Evolutionary conservation across 176 grass and related monocot species (phyloP).

Genomic region (Eleusine indica): DNA sequence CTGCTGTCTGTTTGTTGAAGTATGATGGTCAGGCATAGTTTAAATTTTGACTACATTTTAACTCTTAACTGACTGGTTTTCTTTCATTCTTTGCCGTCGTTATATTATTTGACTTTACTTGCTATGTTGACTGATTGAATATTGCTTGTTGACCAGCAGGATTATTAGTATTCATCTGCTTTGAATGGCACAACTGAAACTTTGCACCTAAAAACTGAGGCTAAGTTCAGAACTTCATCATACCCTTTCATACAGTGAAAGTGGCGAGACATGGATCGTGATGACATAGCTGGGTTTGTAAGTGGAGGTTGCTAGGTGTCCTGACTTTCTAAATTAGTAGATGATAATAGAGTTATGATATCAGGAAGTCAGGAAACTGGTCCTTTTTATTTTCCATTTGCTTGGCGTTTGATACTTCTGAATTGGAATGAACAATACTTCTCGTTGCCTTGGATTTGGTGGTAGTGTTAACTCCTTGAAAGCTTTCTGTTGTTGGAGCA

Average conservation of each 20-base stretch:
- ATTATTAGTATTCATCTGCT: constrained; percentile 24
- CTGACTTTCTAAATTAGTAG: constrained; percentile 49
- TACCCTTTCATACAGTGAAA: constrained; percentile 54
- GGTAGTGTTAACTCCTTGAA: constrained; percentile 31
- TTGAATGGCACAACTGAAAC: constrained; percentile 20
- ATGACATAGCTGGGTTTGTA: constrained; percentile 83
- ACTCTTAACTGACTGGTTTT: not conserved
- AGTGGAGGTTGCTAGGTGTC: constrained; percentile 78
- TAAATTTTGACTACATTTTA: constrained; percentile 16
- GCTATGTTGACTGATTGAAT: constrained; percentile 27
- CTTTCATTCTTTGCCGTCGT: constrained; percentile 18
- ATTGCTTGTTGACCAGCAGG: constrained; percentile 43
- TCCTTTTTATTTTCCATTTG: constrained; percentile 53
- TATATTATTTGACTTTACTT: constrained; percentile 19
- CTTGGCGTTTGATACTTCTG: constrained; percentile 43
- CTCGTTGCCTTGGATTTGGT: constrained; percentile 45
- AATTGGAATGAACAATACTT: constrained; percentile 60
- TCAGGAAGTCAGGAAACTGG: constrained; percentile 59
- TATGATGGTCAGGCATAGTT: not conserved
- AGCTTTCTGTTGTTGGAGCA: constrained; percentile 35
- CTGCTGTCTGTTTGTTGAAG: not conserved
- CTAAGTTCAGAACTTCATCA: constrained; percentile 48
- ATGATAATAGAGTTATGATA: constrained; percentile 56
- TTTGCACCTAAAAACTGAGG: constrained; percentile 45
- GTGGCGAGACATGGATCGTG: constrained; percentile 77